These are phyloP conservation scores for Lathyrus sativus DNA, from an alignment of 306 rosid genomes.

Conservation along the genomic window DNA sequence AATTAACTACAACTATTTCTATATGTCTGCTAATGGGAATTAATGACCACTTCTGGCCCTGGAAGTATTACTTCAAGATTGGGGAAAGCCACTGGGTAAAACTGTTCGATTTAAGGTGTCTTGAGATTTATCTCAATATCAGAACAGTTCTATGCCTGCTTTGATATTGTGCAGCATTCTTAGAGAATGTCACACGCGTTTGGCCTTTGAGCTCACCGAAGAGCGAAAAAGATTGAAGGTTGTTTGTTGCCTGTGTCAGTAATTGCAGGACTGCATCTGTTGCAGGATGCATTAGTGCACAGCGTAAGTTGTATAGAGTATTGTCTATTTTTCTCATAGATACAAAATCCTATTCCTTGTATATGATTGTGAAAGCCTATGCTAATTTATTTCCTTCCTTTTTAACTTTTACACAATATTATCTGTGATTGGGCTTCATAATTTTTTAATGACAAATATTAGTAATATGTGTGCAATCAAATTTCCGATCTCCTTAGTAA, in stretches of 20 bases:
- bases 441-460: not conserved
- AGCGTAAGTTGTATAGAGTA: slow-evolving; percentile 12
- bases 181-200: slow-evolving; percentile 9
- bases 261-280: slow-evolving; percentile 10
- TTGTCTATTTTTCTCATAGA: slow-evolving; percentile 3
- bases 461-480: not conserved
- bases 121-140: slow-evolving; percentile 13
- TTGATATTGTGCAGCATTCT: slow-evolving; percentile 33
- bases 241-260: slow-evolving; percentile 7
- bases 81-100: slow-evolving; percentile 60
- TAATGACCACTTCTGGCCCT: slow-evolving; percentile 68
- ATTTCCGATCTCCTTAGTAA: not conserved
- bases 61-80: slow-evolving; percentile 57
- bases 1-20: slow-evolving; percentile 88
- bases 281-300: slow-evolving; percentile 19
- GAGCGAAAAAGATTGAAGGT: not conserved
- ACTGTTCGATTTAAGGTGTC: slow-evolving; percentile 35
- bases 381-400: not conserved
- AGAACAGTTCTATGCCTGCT: slow-evolving; percentile 25
- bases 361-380: slow-evolving; percentile 13
- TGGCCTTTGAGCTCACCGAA: slow-evolving; percentile 21
- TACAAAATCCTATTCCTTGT: slow-evolving; percentile 11
- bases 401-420: slow-evolving; percentile 8
- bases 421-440: slow-evolving; percentile 3
- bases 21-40: slow-evolving; percentile 91